A percentile compares a stretch with the other conserved stretches of the same genome.
phyloP scores from a whole-genome alignment of 495 filamentous ascomycete species.

The Penicillium desertorum region DNA sequence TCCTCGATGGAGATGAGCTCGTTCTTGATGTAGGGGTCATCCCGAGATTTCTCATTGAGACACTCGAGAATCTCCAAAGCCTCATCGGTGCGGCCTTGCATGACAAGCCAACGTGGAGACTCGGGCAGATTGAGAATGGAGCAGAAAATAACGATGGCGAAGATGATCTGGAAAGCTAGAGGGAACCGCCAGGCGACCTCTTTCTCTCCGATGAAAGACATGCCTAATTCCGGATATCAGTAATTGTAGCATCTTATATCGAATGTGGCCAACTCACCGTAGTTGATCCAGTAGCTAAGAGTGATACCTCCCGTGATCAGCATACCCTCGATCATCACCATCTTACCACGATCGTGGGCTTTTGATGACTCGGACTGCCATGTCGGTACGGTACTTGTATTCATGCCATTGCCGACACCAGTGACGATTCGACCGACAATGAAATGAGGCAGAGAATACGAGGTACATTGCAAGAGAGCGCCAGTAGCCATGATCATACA shows the following conservation, averaged over 20 bases:
- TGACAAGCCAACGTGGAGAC: constrained; percentile 70
- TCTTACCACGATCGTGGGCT: constrained; percentile 66
- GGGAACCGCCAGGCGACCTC: constrained; percentile 70
- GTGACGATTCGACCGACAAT: constrained; percentile 66
- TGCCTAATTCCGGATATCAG: constrained; percentile 25
- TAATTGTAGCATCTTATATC: not conserved
- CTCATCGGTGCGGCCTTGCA: constrained; percentile 62
- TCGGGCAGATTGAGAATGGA: constrained; percentile 64
- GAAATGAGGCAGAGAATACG: constrained; percentile 60
- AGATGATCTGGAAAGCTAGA: constrained; percentile 68
- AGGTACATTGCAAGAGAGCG: constrained; percentile 61
- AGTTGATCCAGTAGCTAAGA: constrained; percentile 71
- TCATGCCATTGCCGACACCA: constrained; percentile 65
- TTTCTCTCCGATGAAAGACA: constrained; percentile 57
- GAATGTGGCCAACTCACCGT: constrained; percentile 39
- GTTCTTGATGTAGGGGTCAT: constrained; percentile 55
- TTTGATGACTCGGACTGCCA: constrained; percentile 68
- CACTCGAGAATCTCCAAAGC: constrained; percentile 61
- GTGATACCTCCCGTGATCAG: constrained; percentile 67
- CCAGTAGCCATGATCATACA: constrained; percentile 66
- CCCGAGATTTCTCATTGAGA: constrained; percentile 36
- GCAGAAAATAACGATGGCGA: constrained; percentile 57
- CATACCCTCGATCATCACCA: constrained; percentile 74
- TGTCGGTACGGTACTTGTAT: constrained; percentile 49
- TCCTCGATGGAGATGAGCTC: constrained; percentile 59